Percentiles rank a stretch among this genome's conserved stretches.
Conservation (phyloP, 805 yeast genomes). For the Yarrowia yakushimensis region DNA sequence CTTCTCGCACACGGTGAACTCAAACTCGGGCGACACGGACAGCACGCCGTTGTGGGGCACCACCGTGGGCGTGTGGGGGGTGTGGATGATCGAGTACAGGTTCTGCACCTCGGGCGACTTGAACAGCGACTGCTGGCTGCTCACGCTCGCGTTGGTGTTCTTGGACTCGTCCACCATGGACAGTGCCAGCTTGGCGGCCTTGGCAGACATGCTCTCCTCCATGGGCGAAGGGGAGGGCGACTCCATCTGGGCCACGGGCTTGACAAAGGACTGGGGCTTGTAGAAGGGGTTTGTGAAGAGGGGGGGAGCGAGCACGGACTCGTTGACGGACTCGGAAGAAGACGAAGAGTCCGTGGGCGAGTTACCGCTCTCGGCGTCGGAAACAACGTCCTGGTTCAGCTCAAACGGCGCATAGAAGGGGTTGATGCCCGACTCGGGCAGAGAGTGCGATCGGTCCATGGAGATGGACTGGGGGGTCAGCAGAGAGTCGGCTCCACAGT, state of each 20-base stretch:
- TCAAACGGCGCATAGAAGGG: slow-evolving; percentile 11
- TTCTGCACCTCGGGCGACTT: slow-evolving; percentile 7
- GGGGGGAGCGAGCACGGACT: neutral
- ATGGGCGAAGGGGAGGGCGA: neutral
- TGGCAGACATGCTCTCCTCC: neutral
- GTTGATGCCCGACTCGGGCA: slow-evolving; percentile 8
- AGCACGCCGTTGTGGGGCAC: slow-evolving; percentile 20
- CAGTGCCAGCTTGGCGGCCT: neutral
- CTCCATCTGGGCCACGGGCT: neutral
- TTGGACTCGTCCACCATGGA: neutral
- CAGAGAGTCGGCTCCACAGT: neutral
- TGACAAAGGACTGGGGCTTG: slow-evolving; percentile 9
- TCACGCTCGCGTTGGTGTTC: neutral
- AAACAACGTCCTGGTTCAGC: neutral
- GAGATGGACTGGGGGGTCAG: slow-evolving; percentile 9
- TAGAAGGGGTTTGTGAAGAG: slow-evolving; percentile 14
- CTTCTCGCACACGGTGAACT: slow-evolving; percentile 28
- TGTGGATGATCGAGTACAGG: slow-evolving; percentile 23
- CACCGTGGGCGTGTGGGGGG: slow-evolving; percentile 20
- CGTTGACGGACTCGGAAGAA: neutral
- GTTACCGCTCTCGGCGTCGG: neutral
- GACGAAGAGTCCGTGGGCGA: neutral
- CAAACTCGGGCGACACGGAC: slow-evolving; percentile 18
- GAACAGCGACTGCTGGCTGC: neutral
- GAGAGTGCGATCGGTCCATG: slow-evolving; percentile 14